Evolutionary conservation across 768 basidiomycete species (phyloP).

Genomic region (Xerocomellus dryophilus): DNA sequence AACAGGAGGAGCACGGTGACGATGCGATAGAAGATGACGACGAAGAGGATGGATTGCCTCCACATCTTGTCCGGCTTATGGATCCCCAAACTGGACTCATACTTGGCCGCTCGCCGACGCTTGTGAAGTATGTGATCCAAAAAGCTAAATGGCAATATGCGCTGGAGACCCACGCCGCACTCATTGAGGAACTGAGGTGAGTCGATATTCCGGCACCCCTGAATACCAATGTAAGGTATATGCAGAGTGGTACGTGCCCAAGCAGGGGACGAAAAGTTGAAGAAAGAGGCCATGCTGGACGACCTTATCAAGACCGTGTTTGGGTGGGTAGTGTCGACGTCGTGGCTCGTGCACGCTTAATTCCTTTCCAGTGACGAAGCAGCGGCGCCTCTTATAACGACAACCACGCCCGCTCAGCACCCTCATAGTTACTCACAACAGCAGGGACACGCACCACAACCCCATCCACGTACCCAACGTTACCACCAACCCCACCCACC

Average conservation of each 20-base stretch:
- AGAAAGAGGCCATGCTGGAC: constrained; percentile 63
- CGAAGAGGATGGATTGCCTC: constrained; percentile 50
- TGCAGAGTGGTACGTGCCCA: constrained; percentile 47
- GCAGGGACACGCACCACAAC: constrained; percentile 7
- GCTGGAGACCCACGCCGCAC: constrained; percentile 59
- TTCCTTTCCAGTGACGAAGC: constrained; percentile 26
- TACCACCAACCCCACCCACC: constrained; percentile 9
- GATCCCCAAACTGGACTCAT: constrained; percentile 62
- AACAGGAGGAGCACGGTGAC: constrained; percentile 17
- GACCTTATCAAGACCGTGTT: constrained; percentile 46
- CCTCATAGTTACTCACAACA: constrained; percentile 8
- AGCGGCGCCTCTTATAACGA: constrained; percentile 12
- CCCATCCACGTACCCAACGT: constrained; percentile 8
- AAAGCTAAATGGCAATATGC: constrained; percentile 75
- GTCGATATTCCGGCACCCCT: background rate
- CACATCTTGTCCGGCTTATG: constrained; percentile 47
- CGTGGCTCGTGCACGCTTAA: background rate
- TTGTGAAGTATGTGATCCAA: constrained; percentile 65
- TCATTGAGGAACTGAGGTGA: constrained; percentile 60
- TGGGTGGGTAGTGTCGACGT: constrained; percentile 41
- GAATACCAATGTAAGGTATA: background rate
- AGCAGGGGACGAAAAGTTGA: constrained; percentile 47
- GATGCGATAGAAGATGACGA: constrained; percentile 30
- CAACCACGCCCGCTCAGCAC: constrained; percentile 5
- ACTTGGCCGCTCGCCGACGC: constrained; percentile 62